phyloP scores from a whole-genome alignment of 768 basidiomycete species.

The Neoboletus magnificus region DNA sequence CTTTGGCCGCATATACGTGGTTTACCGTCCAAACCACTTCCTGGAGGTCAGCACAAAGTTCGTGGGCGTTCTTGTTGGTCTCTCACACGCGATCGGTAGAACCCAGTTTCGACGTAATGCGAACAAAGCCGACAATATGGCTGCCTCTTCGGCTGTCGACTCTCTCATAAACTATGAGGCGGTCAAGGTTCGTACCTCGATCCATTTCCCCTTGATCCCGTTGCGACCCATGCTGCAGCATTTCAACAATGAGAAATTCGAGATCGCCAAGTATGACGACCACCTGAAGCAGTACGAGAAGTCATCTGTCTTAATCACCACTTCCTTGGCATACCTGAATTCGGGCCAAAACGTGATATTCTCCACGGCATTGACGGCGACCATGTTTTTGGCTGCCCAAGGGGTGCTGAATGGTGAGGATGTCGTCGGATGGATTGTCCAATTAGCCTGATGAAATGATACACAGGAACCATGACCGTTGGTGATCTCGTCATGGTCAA shows the following conservation, averaged over 20 bases:
- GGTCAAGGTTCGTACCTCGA: constrained; percentile 69
- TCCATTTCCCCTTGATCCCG: constrained; percentile 1
- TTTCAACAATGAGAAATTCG: constrained; percentile 95
- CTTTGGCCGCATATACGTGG: constrained; percentile 92
- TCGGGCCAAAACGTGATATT: constrained; percentile 98
- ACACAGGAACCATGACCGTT: constrained; percentile 90
- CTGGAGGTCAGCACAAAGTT: constrained; percentile 65
- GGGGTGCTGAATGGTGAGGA: constrained; percentile 80
- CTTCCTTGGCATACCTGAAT: constrained; percentile 88
- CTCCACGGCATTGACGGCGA: constrained; percentile 85
- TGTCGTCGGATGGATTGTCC: not conserved
- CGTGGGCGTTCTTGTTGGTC: not conserved
- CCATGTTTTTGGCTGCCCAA: constrained; percentile 96
- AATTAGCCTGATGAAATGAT: not conserved
- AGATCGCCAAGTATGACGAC: constrained; percentile 88
- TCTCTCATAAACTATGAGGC: constrained; percentile 98
- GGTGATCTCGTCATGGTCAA: constrained; percentile 99
- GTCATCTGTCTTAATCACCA: constrained; percentile 91
- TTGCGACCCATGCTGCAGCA: constrained; percentile 48
- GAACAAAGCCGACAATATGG: constrained; percentile 95
- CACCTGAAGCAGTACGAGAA: constrained; percentile 86
- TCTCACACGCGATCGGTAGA: constrained; percentile 37
- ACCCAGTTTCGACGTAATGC: constrained; percentile 93
- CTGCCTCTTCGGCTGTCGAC: constrained; percentile 91
- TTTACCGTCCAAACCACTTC: constrained; percentile 95